phyloP scores from a whole-genome alignment of 2,329 filamentous ascomycete species.

The Alternaria ventricosa region DNA sequence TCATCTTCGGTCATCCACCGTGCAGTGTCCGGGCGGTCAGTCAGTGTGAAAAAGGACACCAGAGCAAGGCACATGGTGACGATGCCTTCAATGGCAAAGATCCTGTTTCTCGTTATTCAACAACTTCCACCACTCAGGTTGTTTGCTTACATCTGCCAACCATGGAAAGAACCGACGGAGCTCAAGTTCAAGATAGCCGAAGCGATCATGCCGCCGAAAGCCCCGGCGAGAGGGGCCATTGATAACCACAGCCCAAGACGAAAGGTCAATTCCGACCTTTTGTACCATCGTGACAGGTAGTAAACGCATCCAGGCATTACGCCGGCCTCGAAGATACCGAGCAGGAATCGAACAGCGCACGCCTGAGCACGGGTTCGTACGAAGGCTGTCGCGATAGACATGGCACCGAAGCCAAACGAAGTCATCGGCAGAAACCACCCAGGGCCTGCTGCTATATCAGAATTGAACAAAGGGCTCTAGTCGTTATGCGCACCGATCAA shows the following conservation, averaged over 20 bases:
- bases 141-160: constrained; percentile 62
- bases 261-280: constrained; percentile 69
- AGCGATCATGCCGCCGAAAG: constrained; percentile 69
- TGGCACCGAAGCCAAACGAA: constrained; percentile 66
- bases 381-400: constrained; percentile 68
- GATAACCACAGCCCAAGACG: constrained; percentile 70
- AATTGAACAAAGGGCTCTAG: neutral
- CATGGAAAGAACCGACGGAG: constrained; percentile 59
- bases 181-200: constrained; percentile 65
- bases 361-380: constrained; percentile 59
- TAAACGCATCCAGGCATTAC: constrained; percentile 75
- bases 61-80: constrained; percentile 63
- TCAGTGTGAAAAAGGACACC: constrained; percentile 66
- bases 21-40: constrained; percentile 70
- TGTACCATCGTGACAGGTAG: constrained; percentile 73
- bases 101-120: constrained; percentile 33
- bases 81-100: constrained; percentile 71
- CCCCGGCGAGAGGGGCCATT: constrained; percentile 70
- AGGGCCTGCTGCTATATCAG: constrained; percentile 51
- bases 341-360: constrained; percentile 68
- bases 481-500: constrained; percentile 54
- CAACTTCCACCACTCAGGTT: neutral
- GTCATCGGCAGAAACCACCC: constrained; percentile 71
- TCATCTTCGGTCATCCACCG: constrained; percentile 67
- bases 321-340: constrained; percentile 70